A percentile compares a stretch with the other conserved stretches of the same genome.
Evolutionary conservation across 108 stramenopile species (phyloP).

Genomic region (Conticribra guillardii): DNA sequence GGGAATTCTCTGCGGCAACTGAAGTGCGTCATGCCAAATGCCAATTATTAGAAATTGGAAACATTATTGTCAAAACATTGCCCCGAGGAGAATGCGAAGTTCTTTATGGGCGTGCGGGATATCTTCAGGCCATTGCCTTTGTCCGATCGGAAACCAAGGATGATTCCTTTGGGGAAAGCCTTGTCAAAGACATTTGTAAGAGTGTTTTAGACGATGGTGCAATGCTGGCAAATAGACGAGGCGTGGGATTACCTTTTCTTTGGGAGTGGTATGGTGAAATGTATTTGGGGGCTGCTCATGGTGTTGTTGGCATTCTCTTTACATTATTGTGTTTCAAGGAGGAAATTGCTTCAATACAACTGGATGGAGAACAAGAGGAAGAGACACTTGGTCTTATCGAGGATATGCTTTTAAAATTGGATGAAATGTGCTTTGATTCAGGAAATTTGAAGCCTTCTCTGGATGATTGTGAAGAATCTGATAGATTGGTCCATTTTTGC

Average conservation of each 20-base stretch:
- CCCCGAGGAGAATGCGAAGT: slow-evolving; percentile 50
- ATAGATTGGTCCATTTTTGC: slow-evolving; percentile 75
- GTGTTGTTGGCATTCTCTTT: slow-evolving; percentile 70
- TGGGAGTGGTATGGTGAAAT: slow-evolving; percentile 68
- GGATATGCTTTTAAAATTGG: slow-evolving; percentile 42
- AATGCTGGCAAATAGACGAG: slow-evolving; percentile 20
- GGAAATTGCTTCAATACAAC: slow-evolving; percentile 31
- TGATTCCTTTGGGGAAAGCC: slow-evolving; percentile 27
- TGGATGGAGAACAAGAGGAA: slow-evolving; percentile 4
- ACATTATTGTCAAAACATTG: background rate
- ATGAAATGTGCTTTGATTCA: slow-evolving; percentile 37
- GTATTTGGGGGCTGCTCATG: slow-evolving; percentile 80
- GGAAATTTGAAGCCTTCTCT: slow-evolving; percentile 60
- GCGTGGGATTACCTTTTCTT: slow-evolving; percentile 33
- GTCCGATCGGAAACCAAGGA: slow-evolving; percentile 35
- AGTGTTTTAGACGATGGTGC: slow-evolving; percentile 49
- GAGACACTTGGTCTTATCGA: slow-evolving; percentile 34
- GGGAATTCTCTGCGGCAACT: background rate
- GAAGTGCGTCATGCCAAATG: background rate
- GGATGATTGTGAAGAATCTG: slow-evolving; percentile 14
- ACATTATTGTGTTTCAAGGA: slow-evolving; percentile 51
- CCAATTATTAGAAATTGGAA: slow-evolving; percentile 18
- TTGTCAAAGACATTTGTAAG: slow-evolving; percentile 23
- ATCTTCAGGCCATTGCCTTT: slow-evolving; percentile 51
- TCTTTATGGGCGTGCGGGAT: slow-evolving; percentile 64